Conservation (phyloP, 2,329 filamentous ascomycete genomes). For the Fusarium bulbicola region DNA sequence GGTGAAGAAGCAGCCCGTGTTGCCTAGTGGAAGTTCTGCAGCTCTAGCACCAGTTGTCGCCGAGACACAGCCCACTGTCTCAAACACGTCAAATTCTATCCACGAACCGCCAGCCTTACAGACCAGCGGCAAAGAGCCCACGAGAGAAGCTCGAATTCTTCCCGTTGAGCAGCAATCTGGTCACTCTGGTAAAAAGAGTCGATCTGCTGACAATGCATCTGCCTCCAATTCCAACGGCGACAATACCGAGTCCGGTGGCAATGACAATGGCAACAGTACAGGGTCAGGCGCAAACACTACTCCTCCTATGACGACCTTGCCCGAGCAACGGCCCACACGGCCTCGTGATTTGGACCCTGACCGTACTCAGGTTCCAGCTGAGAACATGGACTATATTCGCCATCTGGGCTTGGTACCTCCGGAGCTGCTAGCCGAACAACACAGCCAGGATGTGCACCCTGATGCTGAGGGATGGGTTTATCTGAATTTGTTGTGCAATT, state of each 20-base stretch:
- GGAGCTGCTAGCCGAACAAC: slow-evolving; percentile 57
- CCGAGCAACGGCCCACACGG: slow-evolving; percentile 80
- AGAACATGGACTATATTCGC: slow-evolving; percentile 83
- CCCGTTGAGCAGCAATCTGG: slow-evolving; percentile 43
- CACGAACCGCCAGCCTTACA: slow-evolving; percentile 50
- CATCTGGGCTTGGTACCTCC: slow-evolving; percentile 75
- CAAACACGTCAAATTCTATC: slow-evolving; percentile 1
- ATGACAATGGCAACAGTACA: slow-evolving; percentile 47
- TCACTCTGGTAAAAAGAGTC: slow-evolving; percentile 50
- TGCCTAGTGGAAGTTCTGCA: slow-evolving; percentile 18
- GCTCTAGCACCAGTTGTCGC: slow-evolving; percentile 38
- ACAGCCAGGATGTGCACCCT: slow-evolving; percentile 60
- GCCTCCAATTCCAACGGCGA: slow-evolving; percentile 60
- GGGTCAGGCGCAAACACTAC: slow-evolving; percentile 51
- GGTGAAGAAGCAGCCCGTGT: slow-evolving; percentile 35
- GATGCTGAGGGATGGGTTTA: slow-evolving; percentile 83
- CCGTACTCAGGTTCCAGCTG: slow-evolving; percentile 76
- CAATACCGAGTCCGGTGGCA: slow-evolving; percentile 55
- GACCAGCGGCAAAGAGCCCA: slow-evolving; percentile 40
- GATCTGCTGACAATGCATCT: slow-evolving; percentile 56
- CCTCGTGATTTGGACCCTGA: slow-evolving; percentile 81
- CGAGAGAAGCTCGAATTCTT: slow-evolving; percentile 61
- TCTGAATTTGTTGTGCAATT: slow-evolving; percentile 79
- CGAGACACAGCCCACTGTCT: slow-evolving; percentile 36
- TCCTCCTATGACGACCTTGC: slow-evolving; percentile 51